phyloP scores from a whole-genome alignment of 2,329 filamentous ascomycete species.

The Raffaelea albimanens region DNA sequence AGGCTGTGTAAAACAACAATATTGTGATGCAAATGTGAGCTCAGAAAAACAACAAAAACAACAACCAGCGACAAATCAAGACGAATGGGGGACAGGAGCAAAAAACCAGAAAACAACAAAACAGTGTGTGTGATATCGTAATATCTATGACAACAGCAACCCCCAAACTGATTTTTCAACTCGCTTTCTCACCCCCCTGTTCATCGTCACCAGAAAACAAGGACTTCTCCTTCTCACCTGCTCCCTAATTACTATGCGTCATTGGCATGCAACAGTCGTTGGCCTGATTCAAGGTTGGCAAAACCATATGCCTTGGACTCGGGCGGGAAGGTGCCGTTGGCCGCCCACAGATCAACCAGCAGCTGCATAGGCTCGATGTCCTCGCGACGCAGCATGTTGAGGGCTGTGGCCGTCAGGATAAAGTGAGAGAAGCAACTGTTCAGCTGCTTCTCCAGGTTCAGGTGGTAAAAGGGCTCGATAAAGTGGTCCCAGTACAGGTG shows the following conservation, averaged over 20 bases:
- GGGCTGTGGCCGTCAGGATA: conserved; percentile 67
- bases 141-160: too few relatives aligned
- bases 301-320: conserved; percentile 61
- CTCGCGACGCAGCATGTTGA: conserved; percentile 76
- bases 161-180: too few relatives aligned
- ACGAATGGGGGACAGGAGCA: too few relatives aligned
- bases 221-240: too few relatives aligned
- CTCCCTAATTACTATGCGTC: conserved; percentile 4
- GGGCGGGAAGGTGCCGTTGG: conserved; percentile 76
- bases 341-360: conserved; percentile 78
- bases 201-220: too few relatives aligned
- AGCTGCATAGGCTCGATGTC: conserved; percentile 96
- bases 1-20: too few relatives aligned
- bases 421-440: conserved; percentile 88
- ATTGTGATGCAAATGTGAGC: too few relatives aligned
- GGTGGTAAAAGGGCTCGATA: conserved; percentile 71
- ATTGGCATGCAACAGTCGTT: conserved; percentile 40
- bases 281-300: conserved; percentile 51
- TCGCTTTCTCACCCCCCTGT: too few relatives aligned
- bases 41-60: too few relatives aligned
- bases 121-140: too few relatives aligned
- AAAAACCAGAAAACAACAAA: too few relatives aligned
- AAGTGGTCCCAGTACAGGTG: conserved; percentile 98
- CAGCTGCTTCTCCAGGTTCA: conserved; percentile 70
- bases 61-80: too few relatives aligned